phyloP scores from a whole-genome alignment of 2,329 filamentous ascomycete genomes.

The Exophiala sp. region DNA sequence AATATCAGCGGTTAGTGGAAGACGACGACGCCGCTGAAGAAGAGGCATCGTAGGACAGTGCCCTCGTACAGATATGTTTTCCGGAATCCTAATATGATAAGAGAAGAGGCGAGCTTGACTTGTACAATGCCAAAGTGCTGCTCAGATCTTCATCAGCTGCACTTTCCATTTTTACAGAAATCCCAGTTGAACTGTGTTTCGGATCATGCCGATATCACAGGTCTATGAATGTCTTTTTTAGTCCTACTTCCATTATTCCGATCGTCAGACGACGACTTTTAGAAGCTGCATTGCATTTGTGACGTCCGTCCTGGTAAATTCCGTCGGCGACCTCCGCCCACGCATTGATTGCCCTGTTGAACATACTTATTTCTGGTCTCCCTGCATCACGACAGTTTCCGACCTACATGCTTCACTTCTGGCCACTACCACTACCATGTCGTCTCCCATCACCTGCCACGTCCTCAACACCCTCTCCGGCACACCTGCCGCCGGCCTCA shows the following conservation, averaged over 20 bases:
- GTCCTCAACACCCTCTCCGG: conserved; percentile 49
- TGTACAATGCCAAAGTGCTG: not conserved
- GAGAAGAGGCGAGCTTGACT: not conserved
- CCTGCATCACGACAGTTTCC: not conserved
- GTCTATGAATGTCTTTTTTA: no score
- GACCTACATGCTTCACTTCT: conserved; percentile 1
- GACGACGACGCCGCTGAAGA: conserved; percentile 13
- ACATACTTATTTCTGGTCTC: conserved; percentile 6
- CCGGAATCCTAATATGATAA: not conserved
- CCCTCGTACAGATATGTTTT: no score
- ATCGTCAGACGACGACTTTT: no score
- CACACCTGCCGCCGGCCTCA: conserved; percentile 44
- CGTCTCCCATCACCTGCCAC: conserved; percentile 47
- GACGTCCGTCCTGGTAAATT: no score
- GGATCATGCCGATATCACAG: no score
- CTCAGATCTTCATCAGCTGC: no score
- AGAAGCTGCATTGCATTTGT: no score
- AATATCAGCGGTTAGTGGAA: conserved; percentile 18
- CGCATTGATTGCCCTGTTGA: no score
- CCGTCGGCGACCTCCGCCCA: no score
- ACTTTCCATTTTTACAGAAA: no score
- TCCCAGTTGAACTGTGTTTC: no score
- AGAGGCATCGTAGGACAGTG: not conserved
- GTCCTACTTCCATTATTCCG: no score
- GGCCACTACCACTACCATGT: conserved; percentile 12